phyloP scores from a whole-genome alignment of 306 rosid genomes.

The Cucurbita ficifolia region DNA sequence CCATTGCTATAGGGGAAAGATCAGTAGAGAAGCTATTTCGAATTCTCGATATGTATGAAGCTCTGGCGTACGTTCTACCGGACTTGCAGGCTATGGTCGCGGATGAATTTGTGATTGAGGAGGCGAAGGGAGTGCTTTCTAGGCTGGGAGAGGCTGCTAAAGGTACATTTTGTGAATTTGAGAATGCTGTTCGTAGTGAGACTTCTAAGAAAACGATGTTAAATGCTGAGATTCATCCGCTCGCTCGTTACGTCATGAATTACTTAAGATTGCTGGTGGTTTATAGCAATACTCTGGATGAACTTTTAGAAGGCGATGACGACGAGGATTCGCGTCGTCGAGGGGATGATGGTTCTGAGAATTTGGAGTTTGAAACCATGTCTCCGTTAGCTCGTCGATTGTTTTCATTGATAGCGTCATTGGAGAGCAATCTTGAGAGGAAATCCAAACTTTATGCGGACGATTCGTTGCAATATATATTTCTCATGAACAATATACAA shows the following conservation, averaged over 20 bases:
- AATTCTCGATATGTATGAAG: slow-evolving; percentile 92
- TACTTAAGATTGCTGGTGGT: slow-evolving; percentile 74
- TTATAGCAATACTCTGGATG: slow-evolving; percentile 52
- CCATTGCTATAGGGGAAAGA: slow-evolving; percentile 56
- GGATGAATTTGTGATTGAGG: slow-evolving; percentile 41
- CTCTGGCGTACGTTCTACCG: slow-evolving; percentile 39
- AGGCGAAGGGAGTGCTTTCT: slow-evolving; percentile 50
- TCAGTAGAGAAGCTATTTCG: slow-evolving; percentile 86
- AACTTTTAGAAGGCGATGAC: slow-evolving; percentile 37
- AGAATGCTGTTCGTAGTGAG: slow-evolving; percentile 73
- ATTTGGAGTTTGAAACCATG: slow-evolving; percentile 34
- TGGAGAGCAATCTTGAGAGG: slow-evolving; percentile 60
- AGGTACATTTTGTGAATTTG: slow-evolving; percentile 88
- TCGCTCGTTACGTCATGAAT: slow-evolving; percentile 90
- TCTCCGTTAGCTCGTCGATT: slow-evolving; percentile 47
- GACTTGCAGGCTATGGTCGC: slow-evolving; percentile 46
- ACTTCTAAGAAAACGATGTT: slow-evolving; percentile 59
- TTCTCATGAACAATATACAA: slow-evolving; percentile 77
- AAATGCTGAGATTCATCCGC: slow-evolving; percentile 80
- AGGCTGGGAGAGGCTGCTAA: slow-evolving; percentile 63
- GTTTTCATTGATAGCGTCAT: slow-evolving; percentile 43
- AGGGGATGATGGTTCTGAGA: slow-evolving; percentile 29
- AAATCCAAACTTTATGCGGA: slow-evolving; percentile 76
- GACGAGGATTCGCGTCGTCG: slow-evolving; percentile 33
- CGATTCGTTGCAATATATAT: slow-evolving; percentile 50